Percentiles rank a stretch among this genome's conserved stretches.
Conservation (phyloP, 768 basidiomycete species). For the Paxillus ammoniavirescens region DNA sequence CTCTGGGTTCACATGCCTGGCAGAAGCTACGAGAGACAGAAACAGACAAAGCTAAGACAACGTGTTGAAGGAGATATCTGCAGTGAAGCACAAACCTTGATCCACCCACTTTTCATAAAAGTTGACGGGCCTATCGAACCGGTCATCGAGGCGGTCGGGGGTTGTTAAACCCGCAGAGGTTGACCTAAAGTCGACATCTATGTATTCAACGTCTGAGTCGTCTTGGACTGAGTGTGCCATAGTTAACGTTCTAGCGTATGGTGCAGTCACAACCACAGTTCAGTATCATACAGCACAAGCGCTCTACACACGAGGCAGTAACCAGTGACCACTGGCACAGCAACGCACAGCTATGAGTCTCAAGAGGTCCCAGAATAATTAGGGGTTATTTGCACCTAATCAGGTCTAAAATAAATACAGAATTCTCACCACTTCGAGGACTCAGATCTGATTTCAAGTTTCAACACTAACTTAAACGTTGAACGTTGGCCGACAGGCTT, state of each 20-base stretch:
- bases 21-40: conserved; percentile 44
- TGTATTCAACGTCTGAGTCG: conserved; percentile 26
- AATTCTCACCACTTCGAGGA: too few species aligned
- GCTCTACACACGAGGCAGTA: too few species aligned
- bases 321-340: too few species aligned
- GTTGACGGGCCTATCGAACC: conserved; percentile 22
- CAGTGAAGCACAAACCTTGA: conserved; percentile 37
- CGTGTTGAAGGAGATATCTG: not conserved
- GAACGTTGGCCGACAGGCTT: not conserved
- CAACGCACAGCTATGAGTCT: too few species aligned
- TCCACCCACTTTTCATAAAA: conserved; percentile 55
- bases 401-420: too few species aligned
- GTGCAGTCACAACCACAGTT: not conserved
- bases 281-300: too few species aligned
- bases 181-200: conserved; percentile 14
- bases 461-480: too few species aligned
- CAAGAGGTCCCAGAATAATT: too few species aligned
- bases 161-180: not conserved
- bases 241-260: not conserved
- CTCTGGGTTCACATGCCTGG: conserved; percentile 43
- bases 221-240: conserved; percentile 16
- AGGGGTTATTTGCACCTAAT: too few species aligned
- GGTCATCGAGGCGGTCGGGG: too few species aligned
- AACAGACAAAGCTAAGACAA: conserved; percentile 4
- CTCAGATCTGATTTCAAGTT: too few species aligned